Conservation (phyloP, 805 yeast species). For the Tetrapisispora fleetii region DNA sequence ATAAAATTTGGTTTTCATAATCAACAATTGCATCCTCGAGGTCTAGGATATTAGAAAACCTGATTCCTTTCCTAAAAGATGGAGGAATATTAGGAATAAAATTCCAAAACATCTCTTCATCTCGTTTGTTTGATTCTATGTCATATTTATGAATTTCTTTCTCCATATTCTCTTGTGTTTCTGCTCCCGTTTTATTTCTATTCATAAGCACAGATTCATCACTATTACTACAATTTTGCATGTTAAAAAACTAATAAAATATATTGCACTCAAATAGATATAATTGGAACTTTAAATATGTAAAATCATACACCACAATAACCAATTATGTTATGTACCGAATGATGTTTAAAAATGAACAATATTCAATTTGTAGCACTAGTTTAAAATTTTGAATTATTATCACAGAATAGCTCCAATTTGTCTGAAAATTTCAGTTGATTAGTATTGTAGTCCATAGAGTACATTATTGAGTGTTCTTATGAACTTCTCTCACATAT, state of each 20-base stretch:
- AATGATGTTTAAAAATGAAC: too few species aligned
- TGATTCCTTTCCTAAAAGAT: slow-evolving; percentile 22
- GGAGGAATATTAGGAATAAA: slow-evolving; percentile 28
- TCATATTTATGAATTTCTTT: neutral
- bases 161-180: neutral
- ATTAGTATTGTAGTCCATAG: too few species aligned
- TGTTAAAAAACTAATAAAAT: neutral
- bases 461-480: too few species aligned
- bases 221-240: neutral
- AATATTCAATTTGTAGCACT: too few species aligned
- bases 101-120: slow-evolving; percentile 17
- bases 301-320: neutral
- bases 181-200: neutral
- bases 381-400: too few species aligned
- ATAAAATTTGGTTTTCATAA: slow-evolving; percentile 17
- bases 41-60: slow-evolving; percentile 32
- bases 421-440: too few species aligned
- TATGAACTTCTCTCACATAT: too few species aligned
- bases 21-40: slow-evolving; percentile 32
- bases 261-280: too few species aligned
- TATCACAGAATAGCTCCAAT: too few species aligned
- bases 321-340: too few species aligned
- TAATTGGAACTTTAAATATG: neutral
- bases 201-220: neutral
- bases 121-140: neutral